phyloP scores from a whole-genome alignment of 345 rosid genomes.

The Raphanus sativus region DNA sequence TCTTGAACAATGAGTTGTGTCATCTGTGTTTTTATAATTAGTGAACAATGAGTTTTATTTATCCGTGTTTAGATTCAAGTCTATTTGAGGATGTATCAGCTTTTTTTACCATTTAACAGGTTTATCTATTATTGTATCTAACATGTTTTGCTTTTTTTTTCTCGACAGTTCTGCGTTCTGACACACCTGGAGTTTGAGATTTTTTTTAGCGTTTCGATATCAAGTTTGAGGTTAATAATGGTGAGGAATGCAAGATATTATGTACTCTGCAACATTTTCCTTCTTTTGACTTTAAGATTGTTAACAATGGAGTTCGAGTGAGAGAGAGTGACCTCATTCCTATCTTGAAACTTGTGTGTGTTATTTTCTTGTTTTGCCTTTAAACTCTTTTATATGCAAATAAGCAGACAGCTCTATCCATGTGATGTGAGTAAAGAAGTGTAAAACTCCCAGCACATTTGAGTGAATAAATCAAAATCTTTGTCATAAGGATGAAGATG shows the following conservation, averaged over 20 bases:
- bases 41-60: background rate
- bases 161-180: conserved; percentile 33
- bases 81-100: background rate
- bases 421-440: background rate
- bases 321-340: conserved; percentile 7
- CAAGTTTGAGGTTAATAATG: conserved; percentile 1
- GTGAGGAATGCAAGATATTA: background rate
- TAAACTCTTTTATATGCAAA: background rate
- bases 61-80: background rate
- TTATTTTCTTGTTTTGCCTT: background rate
- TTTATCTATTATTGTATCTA: background rate
- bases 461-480: background rate
- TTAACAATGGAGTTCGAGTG: conserved; percentile 16
- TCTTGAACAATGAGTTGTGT: background rate
- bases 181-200: conserved; percentile 28
- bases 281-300: background rate
- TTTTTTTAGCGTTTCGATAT: background rate
- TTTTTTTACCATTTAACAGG: background rate
- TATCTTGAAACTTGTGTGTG: conserved; percentile 1
- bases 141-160: background rate
- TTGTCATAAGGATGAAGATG: background rate
- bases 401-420: background rate
- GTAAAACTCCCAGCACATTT: background rate
- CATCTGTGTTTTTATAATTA: background rate
- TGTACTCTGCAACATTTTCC: background rate